Evolutionary conservation across 1,284 basidiomycete genomes (phyloP), one percentile per base, ranked within the genome.

Genomic region (Cryptococcus jaspeensis): DNA sequence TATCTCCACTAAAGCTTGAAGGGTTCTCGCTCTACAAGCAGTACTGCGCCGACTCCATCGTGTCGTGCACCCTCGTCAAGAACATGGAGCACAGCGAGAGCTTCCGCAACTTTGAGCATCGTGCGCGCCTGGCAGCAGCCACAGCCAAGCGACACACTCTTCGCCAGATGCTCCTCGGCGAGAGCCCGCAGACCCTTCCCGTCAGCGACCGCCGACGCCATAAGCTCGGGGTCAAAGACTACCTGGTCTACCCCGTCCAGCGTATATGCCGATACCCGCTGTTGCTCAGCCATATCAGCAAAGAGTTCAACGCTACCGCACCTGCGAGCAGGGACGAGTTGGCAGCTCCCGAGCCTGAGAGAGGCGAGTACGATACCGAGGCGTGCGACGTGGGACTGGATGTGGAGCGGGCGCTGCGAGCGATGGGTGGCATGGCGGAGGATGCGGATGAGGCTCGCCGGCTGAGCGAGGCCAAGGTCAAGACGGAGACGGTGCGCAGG

Each of bases 231-330:
- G 28, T 32, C 49, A 80, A 84, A 64, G 91, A 94, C 76, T 89
- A 91, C 71, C 81, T 94, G 76, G 93, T 94, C 77, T 90, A 90
- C 72, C 91, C 91, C 6, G 83, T 93, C 18, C 91, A 94, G 75
- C 81, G 91, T 41, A 87, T 94, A 46, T 94, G 92, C 81, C 90
- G 88, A 67, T 97, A 97, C 71, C 91, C 92, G 9, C 82, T 96
- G 42, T 82, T 97, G 13, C 83, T 97, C 38, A 86, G 87, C 56
- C 85, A 89, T 65, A 82, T 96, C 28, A 9, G 28, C 28, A 4
- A 32, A 9, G 28, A 32, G 48, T 81, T 82, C 22, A 62, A 55
- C 9, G 50, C 52, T 5, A 61, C 65, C 13, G 49, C 37, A n/a
- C 38, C 28, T 32, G 5, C 28, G 28, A 32, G 28, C 28, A 32